Base-by-base conservation (phyloP, 1,284 basidiomycete species). In the Mrakiaceae sp. region DNA sequence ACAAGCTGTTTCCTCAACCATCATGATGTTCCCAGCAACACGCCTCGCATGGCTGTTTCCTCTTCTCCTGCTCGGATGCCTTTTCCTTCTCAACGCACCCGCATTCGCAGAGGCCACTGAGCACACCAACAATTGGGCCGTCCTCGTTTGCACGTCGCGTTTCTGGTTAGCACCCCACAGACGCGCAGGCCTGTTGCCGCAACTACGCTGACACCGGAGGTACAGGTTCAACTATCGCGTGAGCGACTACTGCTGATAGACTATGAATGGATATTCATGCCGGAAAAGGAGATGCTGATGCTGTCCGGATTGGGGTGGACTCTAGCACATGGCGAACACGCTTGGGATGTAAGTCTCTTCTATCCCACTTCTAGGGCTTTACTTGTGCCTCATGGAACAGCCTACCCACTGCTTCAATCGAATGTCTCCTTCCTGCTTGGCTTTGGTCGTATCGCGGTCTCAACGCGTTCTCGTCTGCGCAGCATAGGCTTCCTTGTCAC, bases 41-140 rank as follows among this genome's bases (percentile, higher is more conserved):
- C 27, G 27, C 27, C 27, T 27, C 27, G 27, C 27, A 27, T 27
- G 27, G 27, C 27, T 27, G 27, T 27, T 27, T 27, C 27, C 27
- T 27, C 27, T 27, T 27, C 27, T 27, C 27, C 27, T 27, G 27
- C 27, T 27, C 27, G 27, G 27, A 27, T 27, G 27, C 27, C 27
- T 27, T 27, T 27, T 27, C 27, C 27, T 27, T 27, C 27, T 27
- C 27, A 27, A 27, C 27, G 27, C 27, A 27, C 27, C 27, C 27
- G 27, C 27, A 27, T 27, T 27, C 27, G 27, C 27, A 27, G 27
- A 27, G 6, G 62, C 59, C 44, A 66, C 67, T 12, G 78, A 78
- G 5, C 91, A 95, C 72, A 94, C 95, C 2, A 98, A 98, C 74
- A 98, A 98, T 75, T 98, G 95, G 95, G 95, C 95, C 0, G 94